Conservation (phyloP, 257 asterid species). For the Eustoma russellianum region DNA sequence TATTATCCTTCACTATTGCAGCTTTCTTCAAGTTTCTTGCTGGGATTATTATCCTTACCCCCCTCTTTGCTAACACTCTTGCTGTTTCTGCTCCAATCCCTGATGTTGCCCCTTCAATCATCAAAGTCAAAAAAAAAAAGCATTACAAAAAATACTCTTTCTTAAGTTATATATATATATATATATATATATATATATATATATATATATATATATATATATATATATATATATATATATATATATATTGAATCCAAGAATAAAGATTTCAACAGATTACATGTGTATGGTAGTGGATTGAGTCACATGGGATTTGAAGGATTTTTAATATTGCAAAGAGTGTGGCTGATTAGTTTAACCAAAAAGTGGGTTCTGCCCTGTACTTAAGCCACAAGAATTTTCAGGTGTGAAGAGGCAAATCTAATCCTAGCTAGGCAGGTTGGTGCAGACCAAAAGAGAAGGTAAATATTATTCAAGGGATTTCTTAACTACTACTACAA, state of each 20-base stretch:
- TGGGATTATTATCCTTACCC: slow-evolving; percentile 65
- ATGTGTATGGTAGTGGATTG: slow-evolving; percentile 4
- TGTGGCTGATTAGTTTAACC: background rate
- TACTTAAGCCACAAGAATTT: slow-evolving; percentile 5
- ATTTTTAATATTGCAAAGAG: background rate
- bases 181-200: no score
- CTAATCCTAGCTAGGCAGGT: slow-evolving; percentile 8
- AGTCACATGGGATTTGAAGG: no score
- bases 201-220: no score
- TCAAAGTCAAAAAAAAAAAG: background rate
- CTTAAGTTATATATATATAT: background rate
- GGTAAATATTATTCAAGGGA: background rate
- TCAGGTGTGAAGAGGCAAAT: slow-evolving; percentile 29
- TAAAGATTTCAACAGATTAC: no score
- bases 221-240: no score
- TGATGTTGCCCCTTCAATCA: slow-evolving; percentile 60
- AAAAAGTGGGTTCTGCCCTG: slow-evolving; percentile 19
- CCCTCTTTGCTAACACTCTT: slow-evolving; percentile 68
- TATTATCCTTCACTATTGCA: slow-evolving; percentile 41
- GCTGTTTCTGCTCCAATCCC: slow-evolving; percentile 96
- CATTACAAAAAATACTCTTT: background rate
- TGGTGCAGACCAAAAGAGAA: slow-evolving; percentile 20
- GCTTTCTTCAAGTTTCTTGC: slow-evolving; percentile 74
- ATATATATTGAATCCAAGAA: background rate
- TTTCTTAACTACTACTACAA: no score